A percentile compares a stretch with the other conserved stretches of the same genome.
These are phyloP conservation scores for Candida fluviatilis DNA, from an alignment of 805 yeast species.

Conservation along the genomic window DNA sequence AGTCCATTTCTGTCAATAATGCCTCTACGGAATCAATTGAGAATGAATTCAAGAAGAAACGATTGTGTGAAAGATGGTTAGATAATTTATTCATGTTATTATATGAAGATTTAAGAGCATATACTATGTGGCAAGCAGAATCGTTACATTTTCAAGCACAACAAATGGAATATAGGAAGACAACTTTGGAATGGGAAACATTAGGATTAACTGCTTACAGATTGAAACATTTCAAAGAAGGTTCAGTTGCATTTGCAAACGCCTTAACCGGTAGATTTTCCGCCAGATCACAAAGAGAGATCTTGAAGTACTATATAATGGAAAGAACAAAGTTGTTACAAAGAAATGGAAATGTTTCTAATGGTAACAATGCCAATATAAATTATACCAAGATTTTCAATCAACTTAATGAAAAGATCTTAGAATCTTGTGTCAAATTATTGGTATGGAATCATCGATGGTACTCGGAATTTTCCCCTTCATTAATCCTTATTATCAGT, in stretches of 20 bases:
- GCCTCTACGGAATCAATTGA: constrained; percentile 15
- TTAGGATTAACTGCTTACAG: constrained; percentile 83
- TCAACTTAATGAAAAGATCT: constrained; percentile 50
- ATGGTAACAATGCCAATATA: constrained; percentile 14
- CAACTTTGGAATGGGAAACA: constrained; percentile 88
- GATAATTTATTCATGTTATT: constrained; percentile 66
- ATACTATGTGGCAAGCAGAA: constrained; percentile 93
- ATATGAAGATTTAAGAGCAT: constrained; percentile 72
- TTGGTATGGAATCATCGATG: constrained; percentile 98
- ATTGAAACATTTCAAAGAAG: constrained; percentile 82
- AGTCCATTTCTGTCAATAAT: constrained; percentile 7
- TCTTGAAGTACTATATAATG: constrained; percentile 59
- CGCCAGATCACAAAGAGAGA: constrained; percentile 69
- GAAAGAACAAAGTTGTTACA: constrained; percentile 40
- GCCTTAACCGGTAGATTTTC: constrained; percentile 76
- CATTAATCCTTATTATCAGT: constrained; percentile 51
- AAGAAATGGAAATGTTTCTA: constrained; percentile 15
- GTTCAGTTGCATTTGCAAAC: constrained; percentile 74
- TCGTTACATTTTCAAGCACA: constrained; percentile 84
- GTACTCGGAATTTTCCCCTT: constrained; percentile 88
- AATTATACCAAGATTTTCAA: constrained; percentile 37
- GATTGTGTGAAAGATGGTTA: constrained; percentile 72
- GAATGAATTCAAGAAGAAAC: constrained; percentile 54
- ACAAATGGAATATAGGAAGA: constrained; percentile 70
- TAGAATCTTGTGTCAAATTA: constrained; percentile 69